Base-by-base conservation (phyloP, 306 rosid species). In the Mimosa pudica region DNA sequence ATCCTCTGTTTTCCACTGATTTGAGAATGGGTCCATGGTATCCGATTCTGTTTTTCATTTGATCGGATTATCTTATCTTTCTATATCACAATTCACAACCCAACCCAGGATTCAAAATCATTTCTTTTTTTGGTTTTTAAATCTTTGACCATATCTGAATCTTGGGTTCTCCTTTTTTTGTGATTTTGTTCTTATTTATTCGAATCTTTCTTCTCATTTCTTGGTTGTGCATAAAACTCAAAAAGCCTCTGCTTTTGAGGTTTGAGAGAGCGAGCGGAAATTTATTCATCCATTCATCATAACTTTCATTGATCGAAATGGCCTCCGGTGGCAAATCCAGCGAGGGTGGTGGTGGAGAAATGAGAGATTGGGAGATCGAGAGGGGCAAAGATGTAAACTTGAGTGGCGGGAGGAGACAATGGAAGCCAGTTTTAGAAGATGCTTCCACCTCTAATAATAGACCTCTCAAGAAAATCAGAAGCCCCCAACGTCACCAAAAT, bases 381-480 rank as follows among this genome's bases (percentile, higher is more conserved):
- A 76, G 70, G 48, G 89, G 85, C 38, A 86, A 84, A 75, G 81
- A 71, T 33, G 42, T 62, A 20, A 84, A 80, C 65, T 80, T 76
- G 67, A 81, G 80, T 79, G 64, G 75, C 58, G 88, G 82, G 79
- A 82, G 86, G 48, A 79, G 13, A 14, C 94, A 70, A 70, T 84
- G 90, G 90, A 86, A 83, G 82, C 90, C 87, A 14, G 81, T 83
- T 89, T 90, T 82, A 75, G 89, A 88, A 58, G 94, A 84, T 13
- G 85, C 88, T 77, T 91, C 95, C 86, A 10, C 83, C 70, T 80
- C 89, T 12, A 74, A 65, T 12, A 74, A 65, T 20, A 88, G 92
- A 44, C 97, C 98, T 85, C 81, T 84, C n/a, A 95, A 95, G 89
- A 95, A 95, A 84, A 88, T 82, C 70, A 87, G 83, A 11, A 86